Evolutionary conservation across 768 basidiomycete species (phyloP).

Genomic region (Stropharia rugosoannulata): DNA sequence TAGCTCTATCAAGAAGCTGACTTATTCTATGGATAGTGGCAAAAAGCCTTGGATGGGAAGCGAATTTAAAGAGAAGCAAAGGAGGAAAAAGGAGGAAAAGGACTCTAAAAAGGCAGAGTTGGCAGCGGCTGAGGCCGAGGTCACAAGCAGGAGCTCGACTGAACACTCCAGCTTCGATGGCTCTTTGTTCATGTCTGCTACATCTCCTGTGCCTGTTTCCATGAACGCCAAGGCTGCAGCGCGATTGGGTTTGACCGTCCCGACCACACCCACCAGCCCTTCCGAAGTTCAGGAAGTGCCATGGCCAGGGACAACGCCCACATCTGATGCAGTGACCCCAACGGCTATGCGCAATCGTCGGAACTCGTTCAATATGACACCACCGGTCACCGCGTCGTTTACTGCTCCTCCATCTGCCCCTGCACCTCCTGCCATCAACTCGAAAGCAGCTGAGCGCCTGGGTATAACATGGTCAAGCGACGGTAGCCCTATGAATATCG

Average conservation of each 20-base stretch:
- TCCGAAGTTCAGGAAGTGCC: background rate
- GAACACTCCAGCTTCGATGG: constrained; percentile 13
- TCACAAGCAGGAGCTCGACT: constrained; percentile 5
- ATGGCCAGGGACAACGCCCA: background rate
- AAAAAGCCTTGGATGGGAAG: constrained; percentile 2
- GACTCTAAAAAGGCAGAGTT: constrained; percentile 9
- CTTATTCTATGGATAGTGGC: background rate
- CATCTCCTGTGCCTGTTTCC: constrained; percentile 18
- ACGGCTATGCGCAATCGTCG: constrained; percentile 1
- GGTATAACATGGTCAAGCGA: constrained; percentile 34
- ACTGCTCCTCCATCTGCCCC: background rate
- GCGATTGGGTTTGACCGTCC: constrained; percentile 8
- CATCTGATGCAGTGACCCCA: background rate
- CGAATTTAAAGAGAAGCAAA: constrained; percentile 24
- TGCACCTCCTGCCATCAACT: constrained; percentile 17
- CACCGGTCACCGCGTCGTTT: background rate
- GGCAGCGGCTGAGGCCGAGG: background rate
- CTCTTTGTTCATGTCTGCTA: constrained; percentile 24
- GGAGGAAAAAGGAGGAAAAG: constrained; percentile 15
- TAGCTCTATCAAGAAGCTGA: background rate
- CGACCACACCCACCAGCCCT: background rate
- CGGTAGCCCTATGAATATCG: background rate
- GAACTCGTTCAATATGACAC: background rate
- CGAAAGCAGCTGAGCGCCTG: constrained; percentile 40
- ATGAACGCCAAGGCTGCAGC: constrained; percentile 22